phyloP scores from a whole-genome alignment of 75 land plant genomes.

The Pinus tabuliformis region DNA sequence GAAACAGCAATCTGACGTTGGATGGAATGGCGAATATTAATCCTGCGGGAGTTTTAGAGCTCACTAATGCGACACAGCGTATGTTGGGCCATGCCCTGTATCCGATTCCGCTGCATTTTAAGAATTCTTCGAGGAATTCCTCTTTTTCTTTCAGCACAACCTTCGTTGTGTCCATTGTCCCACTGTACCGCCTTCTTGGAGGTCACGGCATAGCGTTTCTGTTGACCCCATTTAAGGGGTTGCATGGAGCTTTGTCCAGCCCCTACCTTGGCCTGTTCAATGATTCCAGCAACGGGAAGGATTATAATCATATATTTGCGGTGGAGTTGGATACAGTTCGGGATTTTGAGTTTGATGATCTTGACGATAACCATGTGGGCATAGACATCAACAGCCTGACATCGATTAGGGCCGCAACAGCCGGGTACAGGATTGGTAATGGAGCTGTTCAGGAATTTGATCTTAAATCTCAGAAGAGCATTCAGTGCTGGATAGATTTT shows the following conservation, averaged over 20 bases:
- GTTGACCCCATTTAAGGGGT: constrained; percentile 28
- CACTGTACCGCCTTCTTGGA: constrained; percentile 36
- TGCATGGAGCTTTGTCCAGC: constrained; percentile 28
- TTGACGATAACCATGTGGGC: constrained; percentile 65
- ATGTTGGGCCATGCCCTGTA: constrained; percentile 42
- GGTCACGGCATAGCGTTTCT: constrained; percentile 71
- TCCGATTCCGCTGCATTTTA: background rate
- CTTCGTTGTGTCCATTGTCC: constrained; percentile 45
- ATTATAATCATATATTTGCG: constrained; percentile 45
- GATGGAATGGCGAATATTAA: background rate
- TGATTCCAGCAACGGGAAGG: constrained; percentile 16
- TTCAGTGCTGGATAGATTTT: constrained; percentile 25
- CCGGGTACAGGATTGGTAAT: constrained; percentile 8
- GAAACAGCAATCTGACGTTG: background rate
- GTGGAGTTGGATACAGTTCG: constrained; percentile 64
- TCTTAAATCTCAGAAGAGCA: constrained; percentile 19
- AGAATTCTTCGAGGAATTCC: too few species aligned
- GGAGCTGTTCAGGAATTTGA: constrained; percentile 8
- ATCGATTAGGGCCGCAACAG: constrained; percentile 35
- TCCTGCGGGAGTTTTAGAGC: constrained; percentile 11
- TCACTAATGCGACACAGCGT: constrained; percentile 19
- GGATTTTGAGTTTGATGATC: constrained; percentile 47
- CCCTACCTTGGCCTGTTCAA: constrained; percentile 60
- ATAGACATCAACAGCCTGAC: constrained; percentile 46
- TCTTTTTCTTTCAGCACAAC: constrained; percentile 50